Conservation (phyloP, 106 monocot genomes). For the Acorus gramineus region DNA sequence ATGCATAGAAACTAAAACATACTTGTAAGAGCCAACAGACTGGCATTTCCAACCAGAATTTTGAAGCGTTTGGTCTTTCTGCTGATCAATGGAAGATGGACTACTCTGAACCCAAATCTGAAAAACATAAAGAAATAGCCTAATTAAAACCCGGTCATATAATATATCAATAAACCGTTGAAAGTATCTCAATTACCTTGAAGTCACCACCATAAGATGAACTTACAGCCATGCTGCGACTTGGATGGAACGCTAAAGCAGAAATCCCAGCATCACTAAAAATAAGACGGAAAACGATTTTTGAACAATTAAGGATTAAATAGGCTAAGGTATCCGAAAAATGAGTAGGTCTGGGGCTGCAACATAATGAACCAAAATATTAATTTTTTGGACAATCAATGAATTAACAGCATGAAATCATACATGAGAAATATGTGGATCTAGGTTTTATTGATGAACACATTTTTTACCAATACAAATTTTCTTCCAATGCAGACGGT, state of each 20-base stretch:
- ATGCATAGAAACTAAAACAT: background rate
- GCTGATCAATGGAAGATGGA: background rate
- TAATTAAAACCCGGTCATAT: background rate
- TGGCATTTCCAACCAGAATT: conserved; percentile 87
- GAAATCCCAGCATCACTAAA: conserved; percentile 68
- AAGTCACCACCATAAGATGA: conserved; percentile 89
- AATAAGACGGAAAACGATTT: background rate
- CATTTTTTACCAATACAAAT: too few relatives aligned
- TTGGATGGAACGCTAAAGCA: conserved; percentile 66
- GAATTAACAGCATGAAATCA: too few relatives aligned
- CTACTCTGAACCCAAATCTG: conserved; percentile 58
- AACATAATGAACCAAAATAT: too few relatives aligned
- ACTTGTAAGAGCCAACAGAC: conserved; percentile 98
- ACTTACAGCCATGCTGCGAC: conserved; percentile 58
- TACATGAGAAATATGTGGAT: too few relatives aligned
- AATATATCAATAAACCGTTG: too few relatives aligned
- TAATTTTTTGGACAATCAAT: too few relatives aligned
- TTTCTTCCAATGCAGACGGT: too few relatives aligned
- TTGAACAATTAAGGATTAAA: background rate
- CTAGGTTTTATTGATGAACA: too few relatives aligned
- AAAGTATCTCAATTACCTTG: conserved; percentile 37
- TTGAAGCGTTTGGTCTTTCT: conserved; percentile 29
- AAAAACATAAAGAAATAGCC: conserved; percentile 6
- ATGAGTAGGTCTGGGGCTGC: too few relatives aligned
- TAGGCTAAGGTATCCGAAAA: background rate